Base-by-base conservation (phyloP, 176 grass and related monocot genomes). In the Zizania latifolia region DNA sequence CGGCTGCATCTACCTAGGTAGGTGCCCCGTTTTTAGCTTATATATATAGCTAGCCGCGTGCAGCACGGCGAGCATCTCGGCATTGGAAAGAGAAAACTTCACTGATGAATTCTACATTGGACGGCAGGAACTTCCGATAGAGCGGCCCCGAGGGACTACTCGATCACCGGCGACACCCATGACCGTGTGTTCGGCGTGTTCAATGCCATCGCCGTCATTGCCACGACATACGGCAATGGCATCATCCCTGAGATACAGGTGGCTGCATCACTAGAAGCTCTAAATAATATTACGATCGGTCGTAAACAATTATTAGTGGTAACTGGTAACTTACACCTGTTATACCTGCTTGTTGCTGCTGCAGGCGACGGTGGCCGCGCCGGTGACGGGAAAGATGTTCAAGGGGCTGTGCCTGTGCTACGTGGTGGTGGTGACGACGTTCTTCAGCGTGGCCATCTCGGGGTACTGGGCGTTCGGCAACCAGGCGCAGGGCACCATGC, bases 401-500 rank as follows among this genome's bases (percentile, higher is more conserved):
- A 92, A 88, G 73, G 95, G 91, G 0, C 68, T 99, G 51, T 84
- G 76, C 48, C 84, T 94, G 37, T 92, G 95, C 85, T 99, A 99
- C 57, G 29, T 72, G 0, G 83, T 92, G 45, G 95, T 94, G 37
- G 57, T 94, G 8, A 78, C 72, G 5, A 92, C 95, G 9, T 99
- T 99, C 95, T 90, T 99, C 78, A 94, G 87, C 58, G 91, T 99
- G 65, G 84, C 89, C n/a, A 86, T 94, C 43, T 90, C 95, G 0
- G 95, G 95, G 54, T 99, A 99, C 79, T 99, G 95, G 91, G 95
- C 92, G 21, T 94, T 99, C 1, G 92, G 92, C 62, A 94, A 94
- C 69, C 32, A 71, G 55, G 58, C 95, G 38, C 75, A 86, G 31
- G 82, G 95, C 51, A 74, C 60, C 19, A 46, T 99, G 10, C 77